Base-by-base conservation (phyloP, 2,329 filamentous ascomycete genomes). In the Fusarium algeriense region DNA sequence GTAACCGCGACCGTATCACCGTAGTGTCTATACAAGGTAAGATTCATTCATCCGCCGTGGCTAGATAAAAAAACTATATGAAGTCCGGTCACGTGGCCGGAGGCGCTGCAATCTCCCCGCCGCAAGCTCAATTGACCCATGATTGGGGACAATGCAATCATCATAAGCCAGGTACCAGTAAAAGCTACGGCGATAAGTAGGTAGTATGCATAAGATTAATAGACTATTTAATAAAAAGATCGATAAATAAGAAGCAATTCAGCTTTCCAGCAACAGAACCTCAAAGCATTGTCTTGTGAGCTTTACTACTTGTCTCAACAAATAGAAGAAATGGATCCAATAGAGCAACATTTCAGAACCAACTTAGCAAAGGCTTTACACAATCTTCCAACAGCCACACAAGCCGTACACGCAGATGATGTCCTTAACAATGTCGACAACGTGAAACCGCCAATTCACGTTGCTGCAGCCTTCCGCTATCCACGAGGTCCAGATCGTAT, bases 361-460 rank as follows among this genome's bases (percentile, higher is more conserved):
- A 26, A 14, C 13, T 32, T 55, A 11, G 9, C 20, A n/a, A 46
- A 34, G 5, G 13, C 38, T 10, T 3, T 55, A 7, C 52, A 38
- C 0, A 46, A 7, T 2, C 12, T 55, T 0, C 34, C 38, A n/a
- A 46, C 28, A 0, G 38, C 52, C 3, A 55, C 52, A 7, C 30
- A 46, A 34, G 38, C 52, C 2, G 17, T 55, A 3, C 52, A 55
- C 15, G 52, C 28, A 1, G 52, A 55, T 13, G 52, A 55, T n/a
- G 38, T 46, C 9, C 52, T 55, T 5, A 34, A 45, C 7, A 46
- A 55, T 34, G 52, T 55, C 1, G 52, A 55, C 38, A 38, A 55
- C 7, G 52, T 55, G n/a, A 28, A 38, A 46, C 52, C 52, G 12
- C 52, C 52, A 26, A 55, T 55, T 15, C 52, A 55, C 38, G 38